A percentile compares a stretch with the other conserved stretches of the same genome.
phyloP scores from a whole-genome alignment of 306 rosid species.

The Mucuna pruriens region DNA sequence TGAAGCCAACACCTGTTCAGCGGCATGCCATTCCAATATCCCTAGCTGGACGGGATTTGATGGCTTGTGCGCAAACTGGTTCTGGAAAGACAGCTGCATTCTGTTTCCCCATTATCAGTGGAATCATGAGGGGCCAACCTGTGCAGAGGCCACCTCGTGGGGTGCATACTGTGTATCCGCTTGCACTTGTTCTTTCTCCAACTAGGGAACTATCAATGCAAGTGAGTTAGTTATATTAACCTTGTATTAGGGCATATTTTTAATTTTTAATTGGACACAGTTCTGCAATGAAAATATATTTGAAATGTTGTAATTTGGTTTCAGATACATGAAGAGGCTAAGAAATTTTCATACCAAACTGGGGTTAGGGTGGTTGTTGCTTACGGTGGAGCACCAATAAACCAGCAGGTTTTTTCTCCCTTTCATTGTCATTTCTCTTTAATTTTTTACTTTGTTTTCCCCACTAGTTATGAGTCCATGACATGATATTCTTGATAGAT shows the following conservation, averaged over 20 bases:
- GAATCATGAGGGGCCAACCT: constrained; percentile 76
- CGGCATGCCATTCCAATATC: constrained; percentile 89
- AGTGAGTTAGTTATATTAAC: constrained; percentile 55
- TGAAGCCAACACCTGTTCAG: constrained; percentile 89
- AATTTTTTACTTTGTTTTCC: background rate
- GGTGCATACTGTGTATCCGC: constrained; percentile 77
- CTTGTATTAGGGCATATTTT: background rate
- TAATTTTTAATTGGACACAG: background rate
- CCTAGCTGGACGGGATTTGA: constrained; percentile 78
- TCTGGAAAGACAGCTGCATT: constrained; percentile 93
- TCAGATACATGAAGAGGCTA: constrained; percentile 88
- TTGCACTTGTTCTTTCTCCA: constrained; percentile 89
- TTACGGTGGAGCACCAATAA: constrained; percentile 92
- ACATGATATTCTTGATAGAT: background rate
- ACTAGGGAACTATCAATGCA: constrained; percentile 91
- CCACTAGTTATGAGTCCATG: background rate
- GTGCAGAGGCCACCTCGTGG: constrained; percentile 81
- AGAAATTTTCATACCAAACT: constrained; percentile 73
- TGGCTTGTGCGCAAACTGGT: constrained; percentile 96
- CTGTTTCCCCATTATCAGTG: constrained; percentile 88
- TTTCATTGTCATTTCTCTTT: background rate
- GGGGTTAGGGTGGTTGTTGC: constrained; percentile 94
- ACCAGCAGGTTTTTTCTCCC: constrained; percentile 66
- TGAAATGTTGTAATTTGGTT: constrained; percentile 36
- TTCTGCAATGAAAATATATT: constrained; percentile 6